Evolutionary conservation across 192 early-diverging fungal species (phyloP).

Genomic region (Backusella parvicylindrica): DNA sequence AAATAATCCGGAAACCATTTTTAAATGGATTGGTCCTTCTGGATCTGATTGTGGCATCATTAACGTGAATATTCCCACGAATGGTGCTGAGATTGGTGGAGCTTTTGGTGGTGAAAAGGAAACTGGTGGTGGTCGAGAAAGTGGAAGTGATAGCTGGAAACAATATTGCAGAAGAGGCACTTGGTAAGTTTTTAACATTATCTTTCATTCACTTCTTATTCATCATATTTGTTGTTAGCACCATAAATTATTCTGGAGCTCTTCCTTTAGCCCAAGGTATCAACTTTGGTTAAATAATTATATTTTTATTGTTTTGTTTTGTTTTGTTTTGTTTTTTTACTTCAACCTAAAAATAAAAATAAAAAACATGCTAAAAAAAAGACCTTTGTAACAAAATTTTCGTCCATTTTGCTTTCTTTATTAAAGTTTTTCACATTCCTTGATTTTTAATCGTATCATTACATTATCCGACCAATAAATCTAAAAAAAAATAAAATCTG

Average conservation of each 20-base stretch:
- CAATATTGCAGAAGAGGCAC: constrained; percentile 83
- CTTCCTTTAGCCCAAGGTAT: constrained; percentile 94
- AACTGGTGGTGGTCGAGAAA: constrained; percentile 90
- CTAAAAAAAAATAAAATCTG: background rate
- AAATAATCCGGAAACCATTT: constrained; percentile 70
- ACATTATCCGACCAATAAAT: background rate
- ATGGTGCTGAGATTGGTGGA: constrained; percentile 96
- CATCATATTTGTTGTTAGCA: constrained; percentile 26
- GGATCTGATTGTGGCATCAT: constrained; percentile 93
- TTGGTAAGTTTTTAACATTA: constrained; percentile 32
- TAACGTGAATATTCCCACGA: constrained; percentile 96
- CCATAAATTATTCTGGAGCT: constrained; percentile 82
- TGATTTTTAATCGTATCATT: background rate
- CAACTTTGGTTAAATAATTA: constrained; percentile 74
- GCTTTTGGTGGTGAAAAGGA: constrained; percentile 99
- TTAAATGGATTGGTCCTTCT: constrained; percentile 89
- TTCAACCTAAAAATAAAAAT: background rate
- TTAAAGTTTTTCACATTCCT: background rate
- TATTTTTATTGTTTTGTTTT: background rate
- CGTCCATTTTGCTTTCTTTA: background rate
- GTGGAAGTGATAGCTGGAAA: constrained; percentile 92
- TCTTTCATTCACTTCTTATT: constrained; percentile 14
- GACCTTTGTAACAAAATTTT: background rate
- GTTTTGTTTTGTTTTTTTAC: background rate
- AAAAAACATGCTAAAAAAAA: background rate